A percentile compares a stretch with the other conserved stretches of the same genome.
phyloP scores from a whole-genome alignment of 371 early-diverging fungal species.

The Mucor ambiguus region DNA sequence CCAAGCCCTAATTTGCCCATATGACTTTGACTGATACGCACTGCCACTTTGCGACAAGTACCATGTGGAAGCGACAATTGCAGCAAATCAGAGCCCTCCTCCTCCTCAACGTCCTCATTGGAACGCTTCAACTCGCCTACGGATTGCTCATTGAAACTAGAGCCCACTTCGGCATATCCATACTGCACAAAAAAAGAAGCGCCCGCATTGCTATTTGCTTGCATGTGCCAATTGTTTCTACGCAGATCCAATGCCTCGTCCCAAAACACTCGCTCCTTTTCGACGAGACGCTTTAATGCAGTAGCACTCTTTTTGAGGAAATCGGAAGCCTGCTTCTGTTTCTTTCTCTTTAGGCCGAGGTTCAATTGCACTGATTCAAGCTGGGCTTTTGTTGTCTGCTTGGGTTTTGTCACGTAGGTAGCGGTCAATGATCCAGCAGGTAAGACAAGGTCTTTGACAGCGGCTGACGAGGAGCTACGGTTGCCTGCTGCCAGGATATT shows the following conservation, averaged over 20 bases:
- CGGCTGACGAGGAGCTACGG: conserved; percentile 26
- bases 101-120: neutral
- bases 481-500: conserved; percentile 63
- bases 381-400: conserved; percentile 48
- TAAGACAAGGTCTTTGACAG: conserved; percentile 39
- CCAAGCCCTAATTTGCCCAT: conserved; percentile 19
- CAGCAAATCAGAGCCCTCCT: neutral
- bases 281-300: conserved; percentile 50
- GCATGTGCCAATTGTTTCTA: conserved; percentile 69
- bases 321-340: conserved; percentile 63
- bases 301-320: conserved; percentile 59
- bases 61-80: conserved; percentile 28
- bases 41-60: conserved; percentile 20
- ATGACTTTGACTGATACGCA: conserved; percentile 25
- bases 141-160: conserved; percentile 32
- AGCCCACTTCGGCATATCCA: conserved; percentile 55
- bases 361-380: conserved; percentile 63
- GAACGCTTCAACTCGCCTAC: conserved; percentile 31
- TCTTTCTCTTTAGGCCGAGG: conserved; percentile 69
- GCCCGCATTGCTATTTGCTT: conserved; percentile 42
- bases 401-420: conserved; percentile 58
- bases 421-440: conserved; percentile 59
- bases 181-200: conserved; percentile 52
- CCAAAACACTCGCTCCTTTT: conserved; percentile 72
- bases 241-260: conserved; percentile 65